A percentile compares a stretch with the other conserved stretches of the same genome.
Conservation (phyloP, 176 grass and related monocot species). For the Eleusine coracana region DNA sequence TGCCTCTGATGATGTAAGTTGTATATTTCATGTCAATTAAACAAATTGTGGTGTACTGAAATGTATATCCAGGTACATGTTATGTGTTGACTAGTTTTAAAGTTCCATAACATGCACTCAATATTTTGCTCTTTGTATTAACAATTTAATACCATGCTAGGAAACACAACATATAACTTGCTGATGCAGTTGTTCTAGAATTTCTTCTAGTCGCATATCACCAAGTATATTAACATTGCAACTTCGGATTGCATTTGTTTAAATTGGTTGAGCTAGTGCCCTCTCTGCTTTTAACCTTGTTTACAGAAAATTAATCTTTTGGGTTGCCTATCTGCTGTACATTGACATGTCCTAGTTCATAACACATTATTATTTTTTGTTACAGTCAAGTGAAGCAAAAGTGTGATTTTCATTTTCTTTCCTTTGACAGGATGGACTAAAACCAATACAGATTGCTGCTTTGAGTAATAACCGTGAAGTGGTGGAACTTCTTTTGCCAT, state of each 20-base stretch:
- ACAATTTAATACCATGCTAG: not conserved
- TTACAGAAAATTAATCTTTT: not conserved
- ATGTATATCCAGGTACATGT: conserved; percentile 9
- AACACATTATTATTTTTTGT: not conserved
- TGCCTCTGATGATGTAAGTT: conserved; percentile 76
- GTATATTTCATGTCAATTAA: not conserved
- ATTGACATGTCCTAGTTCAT: not conserved
- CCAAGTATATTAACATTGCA: not conserved
- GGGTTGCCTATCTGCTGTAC: not conserved
- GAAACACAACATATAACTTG: not conserved
- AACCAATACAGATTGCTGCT: conserved; percentile 88
- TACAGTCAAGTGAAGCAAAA: not conserved
- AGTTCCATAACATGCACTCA: not conserved
- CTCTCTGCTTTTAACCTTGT: not conserved
- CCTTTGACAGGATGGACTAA: conserved; percentile 72
- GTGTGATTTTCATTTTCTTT: conserved; percentile 3
- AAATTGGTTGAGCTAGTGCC: not conserved
- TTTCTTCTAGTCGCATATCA: not conserved
- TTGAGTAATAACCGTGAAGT: conserved; percentile 67
- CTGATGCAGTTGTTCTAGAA: not conserved
- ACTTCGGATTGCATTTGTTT: conserved; percentile 9
- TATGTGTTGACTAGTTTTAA: conserved; percentile 1
- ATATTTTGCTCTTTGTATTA: not conserved
- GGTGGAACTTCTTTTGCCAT: conserved; percentile 70
- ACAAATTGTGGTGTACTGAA: not conserved